Evolutionary conservation across 2,329 filamentous ascomycete genomes (phyloP).

Genomic region (Escovopsis weberi): DNA sequence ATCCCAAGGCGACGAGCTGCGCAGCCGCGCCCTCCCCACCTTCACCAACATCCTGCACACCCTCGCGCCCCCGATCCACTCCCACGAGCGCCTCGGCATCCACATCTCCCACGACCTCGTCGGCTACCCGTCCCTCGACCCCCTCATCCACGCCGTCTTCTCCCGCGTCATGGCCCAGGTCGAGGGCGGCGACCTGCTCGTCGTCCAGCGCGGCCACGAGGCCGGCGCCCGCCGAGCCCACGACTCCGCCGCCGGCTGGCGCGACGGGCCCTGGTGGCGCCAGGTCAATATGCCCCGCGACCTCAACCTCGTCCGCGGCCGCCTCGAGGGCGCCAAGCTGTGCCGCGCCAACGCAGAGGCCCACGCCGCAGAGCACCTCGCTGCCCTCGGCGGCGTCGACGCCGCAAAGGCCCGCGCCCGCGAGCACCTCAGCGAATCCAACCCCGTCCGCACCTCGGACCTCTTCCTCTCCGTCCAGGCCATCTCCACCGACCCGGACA

Average conservation of each 20-base stretch:
- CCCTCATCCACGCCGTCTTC: slow-evolving; percentile 83
- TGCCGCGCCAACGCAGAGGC: slow-evolving; percentile 78
- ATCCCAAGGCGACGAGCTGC: slow-evolving; percentile 63
- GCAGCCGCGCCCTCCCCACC: slow-evolving; percentile 76
- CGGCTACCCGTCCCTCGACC: slow-evolving; percentile 87
- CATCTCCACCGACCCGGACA: slow-evolving; percentile 49
- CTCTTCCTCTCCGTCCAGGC: slow-evolving; percentile 95
- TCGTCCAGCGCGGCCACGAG: slow-evolving; percentile 87
- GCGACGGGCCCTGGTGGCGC: slow-evolving; percentile 94
- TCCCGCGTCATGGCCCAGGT: slow-evolving; percentile 97
- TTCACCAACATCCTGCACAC: slow-evolving; percentile 93
- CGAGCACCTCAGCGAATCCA: slow-evolving; percentile 65
- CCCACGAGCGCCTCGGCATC: slow-evolving; percentile 91
- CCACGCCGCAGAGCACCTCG: slow-evolving; percentile 76
- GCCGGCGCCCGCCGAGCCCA: slow-evolving; percentile 52
- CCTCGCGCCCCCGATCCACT: slow-evolving; percentile 87
- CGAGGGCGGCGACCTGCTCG: slow-evolving; percentile 86
- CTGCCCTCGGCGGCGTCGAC: slow-evolving; percentile 62
- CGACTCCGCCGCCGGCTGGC: slow-evolving; percentile 57
- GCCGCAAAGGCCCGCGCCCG: slow-evolving; percentile 66
- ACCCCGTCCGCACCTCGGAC: slow-evolving; percentile 83
- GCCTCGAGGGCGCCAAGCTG: slow-evolving; percentile 80
- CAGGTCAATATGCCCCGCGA: slow-evolving; percentile 54
- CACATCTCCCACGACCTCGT: slow-evolving; percentile 94
- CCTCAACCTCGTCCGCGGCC: slow-evolving; percentile 63